Conservation (phyloP, 1,139 yeast species). For the Pichia sp. region DNA sequence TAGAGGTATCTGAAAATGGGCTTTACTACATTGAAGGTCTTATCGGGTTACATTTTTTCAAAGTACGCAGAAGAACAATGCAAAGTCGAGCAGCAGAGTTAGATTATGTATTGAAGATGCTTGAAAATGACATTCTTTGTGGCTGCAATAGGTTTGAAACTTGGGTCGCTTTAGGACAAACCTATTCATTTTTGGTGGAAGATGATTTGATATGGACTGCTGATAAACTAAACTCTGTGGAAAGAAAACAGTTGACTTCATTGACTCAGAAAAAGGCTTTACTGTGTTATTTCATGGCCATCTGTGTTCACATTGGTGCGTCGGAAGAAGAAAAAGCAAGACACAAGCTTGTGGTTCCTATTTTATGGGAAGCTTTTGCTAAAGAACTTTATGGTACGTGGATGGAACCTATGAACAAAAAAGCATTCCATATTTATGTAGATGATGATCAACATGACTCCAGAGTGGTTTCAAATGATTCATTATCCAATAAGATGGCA, state of each 20-base stretch:
- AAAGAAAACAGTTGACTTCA: constrained; percentile 60
- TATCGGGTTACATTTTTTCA: constrained; percentile 60
- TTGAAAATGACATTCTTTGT: constrained; percentile 63
- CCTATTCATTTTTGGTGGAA: constrained; percentile 75
- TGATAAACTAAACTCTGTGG: constrained; percentile 66
- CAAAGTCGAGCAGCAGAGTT: constrained; percentile 80
- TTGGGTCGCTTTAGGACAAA: constrained; percentile 82
- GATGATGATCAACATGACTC: constrained; percentile 14
- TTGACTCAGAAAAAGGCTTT: constrained; percentile 65
- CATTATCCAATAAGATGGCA: not conserved
- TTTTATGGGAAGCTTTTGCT: constrained; percentile 55
- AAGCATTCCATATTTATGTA: constrained; percentile 43
- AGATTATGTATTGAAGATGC: constrained; percentile 63
- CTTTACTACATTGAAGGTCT: constrained; percentile 72
- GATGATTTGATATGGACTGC: constrained; percentile 90
- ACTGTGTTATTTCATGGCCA: constrained; percentile 72
- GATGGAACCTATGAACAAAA: constrained; percentile 64
- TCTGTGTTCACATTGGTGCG: constrained; percentile 43
- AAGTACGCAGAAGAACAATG: constrained; percentile 64
- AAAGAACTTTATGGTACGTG: constrained; percentile 59
- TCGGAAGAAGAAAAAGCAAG: constrained; percentile 24
- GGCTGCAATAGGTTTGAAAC: constrained; percentile 71
- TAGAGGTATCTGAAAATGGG: constrained; percentile 47
- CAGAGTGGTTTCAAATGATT: not conserved
- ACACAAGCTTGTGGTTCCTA: constrained; percentile 35